Conservation (phyloP, 306 rosid genomes). For the Argentina anserina region DNA sequence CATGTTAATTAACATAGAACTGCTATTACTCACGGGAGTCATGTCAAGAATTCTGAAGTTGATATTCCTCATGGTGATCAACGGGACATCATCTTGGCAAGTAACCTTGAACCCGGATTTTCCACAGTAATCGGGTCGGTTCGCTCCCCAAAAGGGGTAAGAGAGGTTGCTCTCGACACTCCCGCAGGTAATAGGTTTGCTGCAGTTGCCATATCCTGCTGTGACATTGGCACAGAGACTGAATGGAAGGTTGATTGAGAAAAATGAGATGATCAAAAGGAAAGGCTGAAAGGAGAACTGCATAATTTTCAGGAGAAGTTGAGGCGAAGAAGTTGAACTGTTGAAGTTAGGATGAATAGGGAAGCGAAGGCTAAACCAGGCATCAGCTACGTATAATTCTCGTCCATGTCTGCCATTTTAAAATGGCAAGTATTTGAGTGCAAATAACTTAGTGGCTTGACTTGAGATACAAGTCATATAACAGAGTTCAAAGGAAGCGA, state of each 20-base stretch:
- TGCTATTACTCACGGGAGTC: too few species aligned
- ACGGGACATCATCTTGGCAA: background rate
- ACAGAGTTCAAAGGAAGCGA: too few species aligned
- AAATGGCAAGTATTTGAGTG: too few species aligned
- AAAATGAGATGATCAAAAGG: background rate
- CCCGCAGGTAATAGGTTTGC: slow-evolving; percentile 1
- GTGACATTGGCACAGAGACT: background rate
- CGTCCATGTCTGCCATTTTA: background rate
- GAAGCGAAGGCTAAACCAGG: too few species aligned
- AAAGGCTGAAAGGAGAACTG: background rate
- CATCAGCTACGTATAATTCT: background rate
- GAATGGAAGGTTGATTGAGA: background rate
- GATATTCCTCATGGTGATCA: background rate
- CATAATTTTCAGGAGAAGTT: background rate
- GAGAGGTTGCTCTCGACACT: background rate
- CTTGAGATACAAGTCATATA: too few species aligned
- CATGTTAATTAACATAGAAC: too few species aligned
- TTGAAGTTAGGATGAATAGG: too few species aligned
- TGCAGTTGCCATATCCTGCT: background rate
- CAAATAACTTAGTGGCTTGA: too few species aligned
- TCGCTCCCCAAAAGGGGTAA: slow-evolving; percentile 23
- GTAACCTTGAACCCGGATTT: background rate
- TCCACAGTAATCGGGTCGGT: slow-evolving; percentile 14
- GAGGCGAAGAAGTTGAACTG: background rate
- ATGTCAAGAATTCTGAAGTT: slow-evolving; percentile 4